Conservation (phyloP, 257 asterid species). For the Osmanthus fragrans region DNA sequence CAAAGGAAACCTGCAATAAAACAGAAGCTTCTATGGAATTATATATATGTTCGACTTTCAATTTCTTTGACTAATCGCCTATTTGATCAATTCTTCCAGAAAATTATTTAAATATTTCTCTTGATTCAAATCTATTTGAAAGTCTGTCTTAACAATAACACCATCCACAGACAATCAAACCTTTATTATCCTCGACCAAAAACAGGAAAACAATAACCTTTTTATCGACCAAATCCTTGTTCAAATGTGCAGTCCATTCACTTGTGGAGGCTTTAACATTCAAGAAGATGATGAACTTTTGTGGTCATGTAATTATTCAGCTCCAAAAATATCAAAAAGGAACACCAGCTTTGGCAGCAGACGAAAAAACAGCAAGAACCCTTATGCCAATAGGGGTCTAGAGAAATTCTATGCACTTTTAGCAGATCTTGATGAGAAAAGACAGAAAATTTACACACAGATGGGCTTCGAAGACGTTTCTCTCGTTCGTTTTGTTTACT, state of each 20-base stretch:
- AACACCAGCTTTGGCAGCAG: constrained; percentile 34
- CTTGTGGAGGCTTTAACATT: constrained; percentile 52
- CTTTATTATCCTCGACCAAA: not conserved
- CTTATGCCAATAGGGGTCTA: constrained; percentile 45
- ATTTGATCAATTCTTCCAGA: constrained; percentile 31
- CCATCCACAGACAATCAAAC: not conserved
- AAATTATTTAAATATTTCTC: not conserved
- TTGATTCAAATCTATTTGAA: constrained; percentile 1
- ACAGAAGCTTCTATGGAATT: constrained; percentile 41
- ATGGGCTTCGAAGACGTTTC: constrained; percentile 50
- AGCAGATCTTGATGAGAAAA: constrained; percentile 52
- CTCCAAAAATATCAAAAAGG: constrained; percentile 47
- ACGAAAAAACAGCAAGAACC: constrained; percentile 42
- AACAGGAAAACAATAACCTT: not conserved
- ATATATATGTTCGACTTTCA: not conserved
- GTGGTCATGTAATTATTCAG: constrained; percentile 41
- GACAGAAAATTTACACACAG: constrained; percentile 47
- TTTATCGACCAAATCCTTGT: not conserved
- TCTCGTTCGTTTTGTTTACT: constrained; percentile 57
- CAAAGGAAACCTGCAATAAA: constrained; percentile 6
- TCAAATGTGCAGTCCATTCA: constrained; percentile 34
- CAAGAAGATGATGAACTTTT: constrained; percentile 37
- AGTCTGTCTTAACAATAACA: not conserved
- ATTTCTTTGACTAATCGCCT: constrained; percentile 33
- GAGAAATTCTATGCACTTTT: constrained; percentile 58